Evolutionary conservation across 768 basidiomycete species (phyloP), one percentile per base, ranked within the genome.

Genomic region (Kwoniella sp.): DNA sequence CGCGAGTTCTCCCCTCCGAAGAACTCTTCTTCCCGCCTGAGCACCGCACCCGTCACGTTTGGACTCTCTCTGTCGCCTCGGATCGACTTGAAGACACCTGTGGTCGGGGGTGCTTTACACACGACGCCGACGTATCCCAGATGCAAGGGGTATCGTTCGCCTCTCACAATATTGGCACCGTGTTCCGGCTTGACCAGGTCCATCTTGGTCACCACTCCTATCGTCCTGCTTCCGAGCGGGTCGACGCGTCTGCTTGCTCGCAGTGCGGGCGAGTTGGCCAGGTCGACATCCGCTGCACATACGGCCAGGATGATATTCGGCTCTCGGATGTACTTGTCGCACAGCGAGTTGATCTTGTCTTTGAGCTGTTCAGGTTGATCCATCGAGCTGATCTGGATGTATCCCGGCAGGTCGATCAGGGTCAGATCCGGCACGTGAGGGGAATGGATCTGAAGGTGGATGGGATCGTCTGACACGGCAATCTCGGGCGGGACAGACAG

Each of bases 221-320:
- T 91, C 1, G 95, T 99, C 22, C 95, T 83, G 49, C 92, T 77
- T 14, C 95, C 95, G 14, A 99, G 78, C 2, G 93, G 93, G 69
- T 99, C 95, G 3, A 98, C 88, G 58, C 87, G 86, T 34, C 92
- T 80, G 73, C 89, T 92, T 0, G 95, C 91, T 43, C 90, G 80
- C 43, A 99, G 78, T 0, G 95, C 95, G 6, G 95, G 92, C 0
- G 91, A 95, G 74, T 99, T 99, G 55, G 95, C 95, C 11, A 99
- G 80, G 77, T 99, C 95, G 49, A 99, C 95, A 71, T 99, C 92
- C 7, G 95, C 95, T 7, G 95, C 88, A 70, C 95, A 99, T 15
- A 99, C 89, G 4, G 95, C 93, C n/a, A 99, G 82, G 63, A 98
- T 87, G 74, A 99, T 90, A 74, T 99, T 99, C n/a, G 95, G 93